Evolutionary conservation across 306 rosid genomes (phyloP), one percentile per base, ranked within the genome.

Genomic region (Medicago arabica): DNA sequence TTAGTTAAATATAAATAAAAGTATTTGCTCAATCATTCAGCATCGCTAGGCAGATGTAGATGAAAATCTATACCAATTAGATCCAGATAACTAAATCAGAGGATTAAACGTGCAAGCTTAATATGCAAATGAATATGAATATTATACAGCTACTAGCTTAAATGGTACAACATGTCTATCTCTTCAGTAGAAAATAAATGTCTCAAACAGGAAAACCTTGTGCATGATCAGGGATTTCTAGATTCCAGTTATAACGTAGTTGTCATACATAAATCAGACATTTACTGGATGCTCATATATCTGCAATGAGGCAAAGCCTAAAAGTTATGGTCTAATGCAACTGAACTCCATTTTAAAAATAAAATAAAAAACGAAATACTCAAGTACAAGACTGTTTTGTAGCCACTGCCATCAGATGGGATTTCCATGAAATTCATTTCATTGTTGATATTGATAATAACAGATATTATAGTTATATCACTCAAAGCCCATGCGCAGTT

Each of bases 401-500:
- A 47, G 72, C 40, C 53, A 66, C 41, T 64, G 78, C 90, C 91
- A 87, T 87, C 92, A 86, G 89, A 84, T 72, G 85, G 88, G 84
- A 84, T 84, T 67, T 75, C 54, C 28, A 71, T 79, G 47, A 23
- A 44, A 71, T 49, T 73, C 61, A 55, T 89, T 75, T 78, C 89
- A 80, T 81, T 70, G 83, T 72, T 53, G 38, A 34, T 34, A 85
- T 72, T 53, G 38, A 34, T 34, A 85, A 77, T 17, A 39, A 62
- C 61, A 39, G 43, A 36, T 38, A 71, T 40, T 18, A 75, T 51
- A 62, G 75, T 16, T 59, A 62, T 21, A 67, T 70, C 64, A 86
- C 84, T 90, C 86, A 87, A 85, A 83, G 85, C 90, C 90, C 89
- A 71, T 88, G 89, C 83, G 67, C 87, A 79, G 74, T 70, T 23